These are phyloP conservation scores for Coemansia sp. DNA, from an alignment of 192 early-diverging fungal genomes.

Conservation along the genomic window DNA sequence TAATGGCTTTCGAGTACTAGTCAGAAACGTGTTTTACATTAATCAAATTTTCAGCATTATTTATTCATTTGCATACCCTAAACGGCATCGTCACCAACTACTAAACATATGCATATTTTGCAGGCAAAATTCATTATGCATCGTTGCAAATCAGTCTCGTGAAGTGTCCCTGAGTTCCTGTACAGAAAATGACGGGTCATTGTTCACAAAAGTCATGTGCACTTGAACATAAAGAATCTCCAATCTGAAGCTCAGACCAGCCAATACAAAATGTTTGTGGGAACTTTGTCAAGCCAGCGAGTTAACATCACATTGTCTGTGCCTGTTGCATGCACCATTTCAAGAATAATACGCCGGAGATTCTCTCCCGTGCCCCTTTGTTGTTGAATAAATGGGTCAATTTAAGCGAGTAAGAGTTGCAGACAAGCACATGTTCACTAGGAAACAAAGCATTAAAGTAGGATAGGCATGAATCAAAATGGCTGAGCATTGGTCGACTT, in stretches of 20 bases:
- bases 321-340: neutral
- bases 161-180: neutral
- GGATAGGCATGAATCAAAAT: conserved; percentile 4
- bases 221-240: neutral
- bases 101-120: neutral
- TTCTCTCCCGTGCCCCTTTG: neutral
- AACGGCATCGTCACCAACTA: neutral
- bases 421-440: neutral
- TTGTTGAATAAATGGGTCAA: conserved; percentile 3
- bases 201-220: neutral
- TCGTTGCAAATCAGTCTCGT: neutral
- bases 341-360: neutral
- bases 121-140: neutral
- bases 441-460: neutral
- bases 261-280: conserved; percentile 2
- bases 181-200: neutral
- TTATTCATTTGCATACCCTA: neutral
- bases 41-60: neutral
- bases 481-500: neutral
- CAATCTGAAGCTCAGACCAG: neutral
- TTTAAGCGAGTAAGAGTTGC: conserved; percentile 5
- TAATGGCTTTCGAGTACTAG: too few relatives aligned
- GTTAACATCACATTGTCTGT: neutral
- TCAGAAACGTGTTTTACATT: neutral
- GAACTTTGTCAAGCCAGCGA: conserved; percentile 3